Evolutionary conservation across 2,329 filamentous ascomycete genomes (phyloP).

Genomic region (Pseudogymnoascus sp.): DNA sequence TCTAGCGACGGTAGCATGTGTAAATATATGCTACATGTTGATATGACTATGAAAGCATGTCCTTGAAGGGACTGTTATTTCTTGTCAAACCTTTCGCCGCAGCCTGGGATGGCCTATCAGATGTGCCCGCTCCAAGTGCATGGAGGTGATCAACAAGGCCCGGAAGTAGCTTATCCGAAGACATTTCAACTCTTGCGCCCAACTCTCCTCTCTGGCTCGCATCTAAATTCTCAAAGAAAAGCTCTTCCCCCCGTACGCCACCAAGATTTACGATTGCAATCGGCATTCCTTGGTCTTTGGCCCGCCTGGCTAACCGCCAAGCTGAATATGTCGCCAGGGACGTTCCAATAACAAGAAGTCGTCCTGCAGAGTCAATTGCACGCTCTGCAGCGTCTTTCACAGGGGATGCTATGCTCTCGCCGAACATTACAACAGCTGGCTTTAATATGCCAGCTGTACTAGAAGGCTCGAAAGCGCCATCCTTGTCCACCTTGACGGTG

Average conservation of each 20-base stretch:
- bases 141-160: constrained; percentile 45
- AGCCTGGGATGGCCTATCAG: constrained; percentile 15
- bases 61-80: constrained; percentile 41
- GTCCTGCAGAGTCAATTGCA: constrained; percentile 67
- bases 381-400: constrained; percentile 72
- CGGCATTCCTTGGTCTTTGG: constrained; percentile 73
- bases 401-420: constrained; percentile 65
- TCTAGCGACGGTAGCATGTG: background rate
- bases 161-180: constrained; percentile 51
- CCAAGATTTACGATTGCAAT: constrained; percentile 84
- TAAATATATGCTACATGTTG: constrained; percentile 15
- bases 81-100: constrained; percentile 21
- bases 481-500: constrained; percentile 61
- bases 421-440: constrained; percentile 93
- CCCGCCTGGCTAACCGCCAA: constrained; percentile 79
- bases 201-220: constrained; percentile 41
- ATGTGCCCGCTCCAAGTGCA: constrained; percentile 20
- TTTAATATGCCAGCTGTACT: constrained; percentile 77
- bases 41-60: constrained; percentile 47
- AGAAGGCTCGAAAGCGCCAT: constrained; percentile 66
- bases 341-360: constrained; percentile 74
- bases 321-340: constrained; percentile 93
- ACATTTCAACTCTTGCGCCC: constrained; percentile 49
- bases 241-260: constrained; percentile 73
- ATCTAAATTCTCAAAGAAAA: constrained; percentile 54